phyloP scores from a whole-genome alignment of 148 eudicot genomes.

The Chenopodium berlandieri region DNA sequence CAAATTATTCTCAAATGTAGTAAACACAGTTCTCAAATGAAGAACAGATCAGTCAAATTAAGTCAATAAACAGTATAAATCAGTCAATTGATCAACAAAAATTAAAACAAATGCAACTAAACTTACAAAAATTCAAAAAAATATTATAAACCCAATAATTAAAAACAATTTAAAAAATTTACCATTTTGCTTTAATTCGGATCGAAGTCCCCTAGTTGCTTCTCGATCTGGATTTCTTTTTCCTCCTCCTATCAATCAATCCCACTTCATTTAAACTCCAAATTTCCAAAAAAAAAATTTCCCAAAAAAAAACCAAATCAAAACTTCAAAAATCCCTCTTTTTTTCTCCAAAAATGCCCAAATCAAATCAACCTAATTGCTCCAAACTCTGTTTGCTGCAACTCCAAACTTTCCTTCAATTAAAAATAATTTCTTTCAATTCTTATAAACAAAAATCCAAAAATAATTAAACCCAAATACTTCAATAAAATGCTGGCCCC shows the following conservation, averaged over 20 bases:
- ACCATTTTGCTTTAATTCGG: conserved; percentile 50
- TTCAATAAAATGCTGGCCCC: conserved; percentile 22
- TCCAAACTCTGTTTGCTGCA: conserved; percentile 10
- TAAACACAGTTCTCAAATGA: conserved; percentile 17
- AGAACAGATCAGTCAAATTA: conserved; percentile 33
- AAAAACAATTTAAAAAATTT: conserved; percentile 10
- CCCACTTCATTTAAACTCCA: conserved; percentile 16
- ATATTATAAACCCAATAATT: neutral
- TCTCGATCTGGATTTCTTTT: conserved; percentile 19
- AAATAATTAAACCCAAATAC: conserved; percentile 17
- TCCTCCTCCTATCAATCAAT: conserved; percentile 4
- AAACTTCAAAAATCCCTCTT: no score
- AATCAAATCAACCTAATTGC: conserved; percentile 29
- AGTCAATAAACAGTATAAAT: conserved; percentile 26
- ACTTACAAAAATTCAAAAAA: conserved; percentile 10
- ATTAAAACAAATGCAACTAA: conserved; percentile 3
- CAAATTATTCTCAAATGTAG: conserved; percentile 19
- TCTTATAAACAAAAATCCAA: neutral
- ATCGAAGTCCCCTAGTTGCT: conserved; percentile 41
- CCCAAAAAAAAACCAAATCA: conserved; percentile 24
- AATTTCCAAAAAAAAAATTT: neutral
- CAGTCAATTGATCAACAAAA: conserved; percentile 21
- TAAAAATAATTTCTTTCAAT: neutral
- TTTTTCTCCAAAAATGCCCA: conserved; percentile 1
- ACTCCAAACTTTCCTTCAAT: neutral